Percentiles rank a stretch among this genome's conserved stretches.
phyloP scores from a whole-genome alignment of 2,329 filamentous ascomycete genomes.

The Talaromyces albobiverticillius region DNA sequence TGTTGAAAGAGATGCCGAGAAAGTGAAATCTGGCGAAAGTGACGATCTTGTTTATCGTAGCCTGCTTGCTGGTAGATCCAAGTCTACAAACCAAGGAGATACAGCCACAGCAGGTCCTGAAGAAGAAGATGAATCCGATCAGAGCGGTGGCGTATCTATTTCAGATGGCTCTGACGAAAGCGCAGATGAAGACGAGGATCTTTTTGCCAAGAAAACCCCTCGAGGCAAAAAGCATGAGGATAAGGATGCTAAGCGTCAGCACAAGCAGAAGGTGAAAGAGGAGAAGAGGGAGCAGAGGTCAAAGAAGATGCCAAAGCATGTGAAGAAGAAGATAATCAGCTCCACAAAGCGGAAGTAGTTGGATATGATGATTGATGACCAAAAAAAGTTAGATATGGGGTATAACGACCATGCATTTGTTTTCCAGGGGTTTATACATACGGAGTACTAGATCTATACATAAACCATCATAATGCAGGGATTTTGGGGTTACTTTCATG shows the following conservation, averaged over 20 bases:
- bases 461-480: no score
- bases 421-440: no score
- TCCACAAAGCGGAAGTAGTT: conserved; percentile 34
- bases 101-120: conserved; percentile 27
- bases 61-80: conserved; percentile 65
- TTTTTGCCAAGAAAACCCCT: conserved; percentile 65
- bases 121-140: conserved; percentile 36
- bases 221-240: conserved; percentile 84
- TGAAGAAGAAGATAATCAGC: conserved; percentile 85
- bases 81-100: conserved; percentile 12
- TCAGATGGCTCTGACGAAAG: conserved; percentile 44
- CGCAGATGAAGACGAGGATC: conserved; percentile 38
- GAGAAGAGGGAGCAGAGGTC: conserved; percentile 91
- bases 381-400: no score
- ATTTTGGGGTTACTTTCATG: no score
- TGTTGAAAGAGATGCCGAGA: conserved; percentile 83
- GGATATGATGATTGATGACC: neutral
- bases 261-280: conserved; percentile 90
- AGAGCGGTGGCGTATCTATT: conserved; percentile 33
- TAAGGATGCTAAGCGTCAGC: conserved; percentile 82
- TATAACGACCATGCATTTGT: no score
- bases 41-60: conserved; percentile 80
- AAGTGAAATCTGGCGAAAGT: conserved; percentile 72
- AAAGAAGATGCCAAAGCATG: conserved; percentile 91
- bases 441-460: no score